Evolutionary conservation across 225 moss, liverwort and hornwort genomes (phyloP), one percentile per base, ranked within the genome.

Genomic region (Bryum argenteum): DNA sequence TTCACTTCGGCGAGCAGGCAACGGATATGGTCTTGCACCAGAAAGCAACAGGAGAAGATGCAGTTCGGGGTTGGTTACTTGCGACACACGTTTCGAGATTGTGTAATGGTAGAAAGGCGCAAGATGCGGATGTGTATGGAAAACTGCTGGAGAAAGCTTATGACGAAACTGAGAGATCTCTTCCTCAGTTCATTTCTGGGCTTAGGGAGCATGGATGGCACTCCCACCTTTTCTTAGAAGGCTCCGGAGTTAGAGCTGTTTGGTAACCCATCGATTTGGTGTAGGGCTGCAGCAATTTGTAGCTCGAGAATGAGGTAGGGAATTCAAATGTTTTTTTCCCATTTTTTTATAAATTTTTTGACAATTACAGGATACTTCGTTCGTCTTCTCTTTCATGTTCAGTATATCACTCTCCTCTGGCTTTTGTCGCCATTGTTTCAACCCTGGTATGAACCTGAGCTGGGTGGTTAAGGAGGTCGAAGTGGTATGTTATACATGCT

Each of bases 1-100:
- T 98, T 10, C 81, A 83, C 66, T 89, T 98, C 13, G 88, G 90
- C 12, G 92, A 98, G 77, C 88, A 91, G 67, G 82, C 80, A 23
- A 98, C 97, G 18, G 91, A 98, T 52, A 89, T 98, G 78, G 79
- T 98, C 45, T 83, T 98, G 62, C 97, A 98, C 74, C 97, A 92
- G 72, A 92, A 89, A 69, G 97, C 97, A 54, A 92, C 94, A 16
- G 97, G 97, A 58, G 92, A 93, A 81, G 97, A 98, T 71, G 97
- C 89, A 3, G 69, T 94, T 12, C 86, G 92, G 22, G 97, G 94
- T 22, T 98, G 97, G 97, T 79, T 98, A 69, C 68, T 92, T 66
- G 97, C 97, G 61, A 91, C 97, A 5, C 84, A 90, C 69, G 90
- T 92, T 42, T 78, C 89, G 39, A 86, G 88, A 65, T 73, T 92